Conservation (phyloP, 169 alveolate genomes). For the Theileria orientalis region DNA sequence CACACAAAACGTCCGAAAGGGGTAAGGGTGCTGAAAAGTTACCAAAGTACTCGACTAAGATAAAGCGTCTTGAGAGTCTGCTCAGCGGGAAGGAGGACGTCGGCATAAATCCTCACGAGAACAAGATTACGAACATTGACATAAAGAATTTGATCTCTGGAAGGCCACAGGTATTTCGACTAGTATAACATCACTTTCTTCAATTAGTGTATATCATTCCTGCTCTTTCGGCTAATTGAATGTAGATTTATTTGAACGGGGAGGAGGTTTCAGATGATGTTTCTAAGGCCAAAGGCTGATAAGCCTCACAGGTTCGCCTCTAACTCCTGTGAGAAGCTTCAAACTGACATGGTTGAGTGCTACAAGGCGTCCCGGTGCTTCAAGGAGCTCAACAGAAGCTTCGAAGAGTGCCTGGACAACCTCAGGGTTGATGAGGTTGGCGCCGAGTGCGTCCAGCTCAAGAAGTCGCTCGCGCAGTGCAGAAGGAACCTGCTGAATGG, state of each 20-base stretch:
- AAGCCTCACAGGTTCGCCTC: constrained; percentile 80
- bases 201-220: too few relatives aligned
- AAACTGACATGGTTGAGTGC: constrained; percentile 77
- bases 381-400: constrained; percentile 61
- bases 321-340: constrained; percentile 75
- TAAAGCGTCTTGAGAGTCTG: constrained; percentile 27
- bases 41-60: constrained; percentile 42
- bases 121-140: constrained; percentile 42
- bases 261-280: constrained; percentile 50
- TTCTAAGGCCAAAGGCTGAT: constrained; percentile 68
- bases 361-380: constrained; percentile 75
- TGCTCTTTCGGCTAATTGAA: too few relatives aligned
- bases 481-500: constrained; percentile 78
- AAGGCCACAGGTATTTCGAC: constrained; percentile 58
- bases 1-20: constrained; percentile 7
- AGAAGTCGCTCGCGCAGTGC: constrained; percentile 79
- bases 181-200: too few relatives aligned
- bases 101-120: constrained; percentile 26
- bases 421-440: constrained; percentile 74
- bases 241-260: constrained; percentile 33
- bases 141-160: constrained; percentile 46
- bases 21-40: constrained; percentile 21
- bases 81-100: constrained; percentile 17
- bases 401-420: constrained; percentile 73
- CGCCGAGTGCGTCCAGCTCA: constrained; percentile 71